A percentile compares a stretch with the other conserved stretches of the same genome.
These are phyloP conservation scores for Fusarium nanum DNA, from an alignment of 2,329 filamentous ascomycete species.

Conservation along the genomic window DNA sequence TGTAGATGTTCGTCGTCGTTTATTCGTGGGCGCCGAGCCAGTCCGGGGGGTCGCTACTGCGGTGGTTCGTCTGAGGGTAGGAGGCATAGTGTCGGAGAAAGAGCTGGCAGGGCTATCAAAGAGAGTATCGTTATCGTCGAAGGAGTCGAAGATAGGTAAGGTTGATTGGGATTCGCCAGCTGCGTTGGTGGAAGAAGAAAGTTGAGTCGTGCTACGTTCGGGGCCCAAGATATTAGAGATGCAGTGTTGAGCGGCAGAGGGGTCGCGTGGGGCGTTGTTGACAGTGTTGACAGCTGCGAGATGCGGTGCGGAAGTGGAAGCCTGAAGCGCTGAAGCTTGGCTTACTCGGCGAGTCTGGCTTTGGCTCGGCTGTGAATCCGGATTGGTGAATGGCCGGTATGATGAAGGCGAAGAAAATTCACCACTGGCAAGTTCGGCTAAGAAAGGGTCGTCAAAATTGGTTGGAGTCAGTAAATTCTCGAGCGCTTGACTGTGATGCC, in stretches of 20 bases:
- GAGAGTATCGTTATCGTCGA: slow-evolving; percentile 43
- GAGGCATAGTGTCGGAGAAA: slow-evolving; percentile 49
- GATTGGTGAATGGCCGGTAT: slow-evolving; percentile 48
- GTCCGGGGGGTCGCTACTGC: slow-evolving; percentile 28
- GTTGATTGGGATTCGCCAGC: slow-evolving; percentile 44
- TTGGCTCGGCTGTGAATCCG: slow-evolving; percentile 27
- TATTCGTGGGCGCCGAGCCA: slow-evolving; percentile 32
- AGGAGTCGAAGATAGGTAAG: slow-evolving; percentile 46
- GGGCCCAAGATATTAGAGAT: slow-evolving; percentile 28
- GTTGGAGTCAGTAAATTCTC: slow-evolving; percentile 12
- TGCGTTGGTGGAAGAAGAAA: slow-evolving; percentile 39
- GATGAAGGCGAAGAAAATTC: slow-evolving; percentile 54
- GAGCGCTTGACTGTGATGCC: slow-evolving; percentile 4
- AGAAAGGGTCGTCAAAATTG: slow-evolving; percentile 41
- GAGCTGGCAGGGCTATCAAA: slow-evolving; percentile 46
- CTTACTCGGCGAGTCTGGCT: slow-evolving; percentile 15
- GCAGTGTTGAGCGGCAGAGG: slow-evolving; percentile 33
- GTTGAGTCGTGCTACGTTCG: slow-evolving; percentile 39
- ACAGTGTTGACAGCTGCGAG: slow-evolving; percentile 23
- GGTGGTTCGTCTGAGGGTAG: slow-evolving; percentile 33
- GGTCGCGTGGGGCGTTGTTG: slow-evolving; percentile 38
- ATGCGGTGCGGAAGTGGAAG: slow-evolving; percentile 34
- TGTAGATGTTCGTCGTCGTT: slow-evolving; percentile 45
- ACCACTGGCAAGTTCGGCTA: slow-evolving; percentile 45
- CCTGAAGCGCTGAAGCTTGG: slow-evolving; percentile 31